Conservation (phyloP, 441 rosid genomes). For the Brassica hybrid region DNA sequence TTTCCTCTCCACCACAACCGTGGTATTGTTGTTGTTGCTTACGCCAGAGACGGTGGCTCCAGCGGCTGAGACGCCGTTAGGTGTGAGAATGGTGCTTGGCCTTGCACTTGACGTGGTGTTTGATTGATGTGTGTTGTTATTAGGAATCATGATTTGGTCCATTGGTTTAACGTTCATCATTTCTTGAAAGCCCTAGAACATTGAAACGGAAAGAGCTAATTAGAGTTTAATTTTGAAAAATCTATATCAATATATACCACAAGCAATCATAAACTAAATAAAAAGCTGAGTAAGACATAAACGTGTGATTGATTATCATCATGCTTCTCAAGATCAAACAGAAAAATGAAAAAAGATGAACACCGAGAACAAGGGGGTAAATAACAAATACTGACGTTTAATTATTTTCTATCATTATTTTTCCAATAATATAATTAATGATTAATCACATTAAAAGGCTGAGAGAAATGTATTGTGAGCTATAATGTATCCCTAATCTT, state of each 20-base stretch:
- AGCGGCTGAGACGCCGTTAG: constrained; percentile 33
- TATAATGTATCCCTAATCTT: constrained; percentile 16
- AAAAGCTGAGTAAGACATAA: constrained; percentile 2
- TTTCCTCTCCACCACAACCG: constrained; percentile 54
- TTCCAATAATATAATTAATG: background rate
- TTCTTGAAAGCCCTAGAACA: constrained; percentile 58
- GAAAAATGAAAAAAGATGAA: constrained; percentile 23
- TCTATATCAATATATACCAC: background rate
- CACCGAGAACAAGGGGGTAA: constrained; percentile 36
- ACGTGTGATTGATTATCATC: background rate
- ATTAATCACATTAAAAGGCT: constrained; percentile 30
- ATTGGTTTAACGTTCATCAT: constrained; percentile 57
- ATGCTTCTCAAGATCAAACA: constrained; percentile 1
- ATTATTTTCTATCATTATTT: constrained; percentile 5
- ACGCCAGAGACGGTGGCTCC: constrained; percentile 39
- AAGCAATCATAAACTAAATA: background rate
- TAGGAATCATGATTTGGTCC: constrained; percentile 63
- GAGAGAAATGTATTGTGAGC: constrained; percentile 17
- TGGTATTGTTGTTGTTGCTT: constrained; percentile 33
- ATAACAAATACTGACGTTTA: constrained; percentile 51
- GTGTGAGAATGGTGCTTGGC: constrained; percentile 36
- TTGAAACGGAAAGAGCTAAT: background rate
- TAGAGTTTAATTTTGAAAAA: constrained; percentile 8
- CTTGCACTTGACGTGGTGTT: constrained; percentile 35
- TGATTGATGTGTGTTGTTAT: constrained; percentile 43